phyloP scores from a whole-genome alignment of 129 eudicot genomes.

The Artemisia annua region DNA sequence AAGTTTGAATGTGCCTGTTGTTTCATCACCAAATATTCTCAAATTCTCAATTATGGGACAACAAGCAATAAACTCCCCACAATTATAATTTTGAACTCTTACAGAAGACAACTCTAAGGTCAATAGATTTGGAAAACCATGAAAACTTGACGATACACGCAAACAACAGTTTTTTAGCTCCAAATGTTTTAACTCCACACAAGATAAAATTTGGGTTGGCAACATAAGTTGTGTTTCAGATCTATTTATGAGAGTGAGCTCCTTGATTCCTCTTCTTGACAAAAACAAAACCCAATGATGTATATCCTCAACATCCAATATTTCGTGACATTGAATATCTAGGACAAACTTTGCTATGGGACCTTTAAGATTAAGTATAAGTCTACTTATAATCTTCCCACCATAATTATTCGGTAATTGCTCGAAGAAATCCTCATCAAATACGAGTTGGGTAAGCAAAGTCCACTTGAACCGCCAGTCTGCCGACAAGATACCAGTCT shows the following conservation, averaged over 20 bases:
- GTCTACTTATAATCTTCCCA: background rate
- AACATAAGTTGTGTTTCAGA: background rate
- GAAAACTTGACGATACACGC: background rate
- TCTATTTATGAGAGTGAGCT: background rate
- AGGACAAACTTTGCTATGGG: conserved; percentile 14
- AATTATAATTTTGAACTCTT: background rate
- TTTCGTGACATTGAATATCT: background rate
- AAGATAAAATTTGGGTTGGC: conserved; percentile 1
- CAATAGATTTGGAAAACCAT: conserved; percentile 17
- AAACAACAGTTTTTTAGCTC: background rate
- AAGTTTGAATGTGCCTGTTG: background rate
- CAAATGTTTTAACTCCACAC: conserved; percentile 7
- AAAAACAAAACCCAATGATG: conserved; percentile 4
- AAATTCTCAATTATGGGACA: conserved; percentile 14
- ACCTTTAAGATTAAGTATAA: conserved; percentile 2
- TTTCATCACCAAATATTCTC: background rate
- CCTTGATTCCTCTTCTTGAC: background rate
- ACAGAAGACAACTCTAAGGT: background rate
- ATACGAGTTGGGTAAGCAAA: conserved; percentile 20
- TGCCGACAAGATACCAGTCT: conserved; percentile 14
- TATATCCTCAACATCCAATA: background rate
- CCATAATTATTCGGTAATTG: background rate
- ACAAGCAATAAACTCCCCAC: background rate
- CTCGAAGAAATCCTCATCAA: background rate
- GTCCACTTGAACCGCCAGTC: conserved; percentile 21